Evolutionary conservation across 352 stramenopile species (phyloP), one percentile per base, ranked within the genome.

Genomic region (Phytophthora kernoviae): DNA sequence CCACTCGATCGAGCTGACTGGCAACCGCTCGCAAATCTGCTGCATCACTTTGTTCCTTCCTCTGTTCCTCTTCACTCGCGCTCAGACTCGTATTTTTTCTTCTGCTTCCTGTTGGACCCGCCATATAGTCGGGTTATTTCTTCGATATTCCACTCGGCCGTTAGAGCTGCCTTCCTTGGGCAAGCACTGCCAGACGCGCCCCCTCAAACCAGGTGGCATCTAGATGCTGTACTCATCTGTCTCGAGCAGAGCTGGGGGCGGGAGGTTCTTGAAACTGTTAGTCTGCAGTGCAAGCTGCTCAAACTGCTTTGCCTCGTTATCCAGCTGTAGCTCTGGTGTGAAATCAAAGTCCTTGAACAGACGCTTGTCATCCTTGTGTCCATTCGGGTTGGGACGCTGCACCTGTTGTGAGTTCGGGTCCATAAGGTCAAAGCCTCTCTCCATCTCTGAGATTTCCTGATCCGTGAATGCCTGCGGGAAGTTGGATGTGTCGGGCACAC

Each of bases 281-380:
- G 87, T 69, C 50, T 87, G 73, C 26, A 94, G 66, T 43, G 85
- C 81, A 11, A 94, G 80, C 59, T 93, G 84, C 66, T 94, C 85
- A 58, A 91, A 94, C 68, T 93, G 79, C 63, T 92, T 91, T 7
- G 85, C 85, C 49, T 94, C 85, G 34, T 77, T 83, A 63, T 94
- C 85, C 36, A 94, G 52, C 43, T 82, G 73, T n/a, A 93, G 61
- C 49, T 94, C 85, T 7, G 85, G 85, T 53, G 84, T 91, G 43
- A 94, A 94, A 62, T 94, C 85, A 24, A 94, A 94, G 68, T 93
- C 85, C 65, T 93, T 79, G 55, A 94, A 94, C 43, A 94, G 64
- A 42, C 82, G 82, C 54, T 79, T 78, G 49, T 94, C 85, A 52
- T 90, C 77, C 50, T 88, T 86, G 54, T 84, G 73, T 41, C 76